Conservation (phyloP, 495 filamentous ascomycete genomes). For the Penicillium malachiteum region DNA sequence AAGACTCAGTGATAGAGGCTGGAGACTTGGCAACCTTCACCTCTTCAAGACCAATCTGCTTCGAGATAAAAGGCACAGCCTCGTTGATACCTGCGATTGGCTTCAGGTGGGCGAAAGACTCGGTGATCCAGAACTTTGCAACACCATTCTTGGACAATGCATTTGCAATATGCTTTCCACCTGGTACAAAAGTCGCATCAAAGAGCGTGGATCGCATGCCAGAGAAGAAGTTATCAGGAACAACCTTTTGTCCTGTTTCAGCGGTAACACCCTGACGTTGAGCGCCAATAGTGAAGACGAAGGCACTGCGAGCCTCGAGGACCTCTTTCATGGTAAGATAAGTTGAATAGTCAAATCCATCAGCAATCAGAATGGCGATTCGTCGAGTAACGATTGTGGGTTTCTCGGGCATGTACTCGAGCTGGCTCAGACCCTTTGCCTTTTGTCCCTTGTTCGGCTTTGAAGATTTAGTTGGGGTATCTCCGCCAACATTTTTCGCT, state of each 20-base stretch:
- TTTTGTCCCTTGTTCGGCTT: slow-evolving; percentile 65
- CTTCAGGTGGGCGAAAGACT: slow-evolving; percentile 81
- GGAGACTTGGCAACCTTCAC: slow-evolving; percentile 53
- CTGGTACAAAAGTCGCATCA: slow-evolving; percentile 78
- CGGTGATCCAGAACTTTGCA: slow-evolving; percentile 78
- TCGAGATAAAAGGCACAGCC: slow-evolving; percentile 61
- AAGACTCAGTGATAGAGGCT: slow-evolving; percentile 58
- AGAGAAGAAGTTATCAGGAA: slow-evolving; percentile 78
- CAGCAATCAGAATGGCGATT: slow-evolving; percentile 76
- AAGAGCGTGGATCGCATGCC: slow-evolving; percentile 84
- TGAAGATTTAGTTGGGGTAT: slow-evolving; percentile 50
- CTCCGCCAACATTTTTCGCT: slow-evolving; percentile 66
- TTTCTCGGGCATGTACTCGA: slow-evolving; percentile 59
- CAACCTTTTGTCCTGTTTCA: slow-evolving; percentile 50
- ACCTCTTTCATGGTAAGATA: slow-evolving; percentile 64
- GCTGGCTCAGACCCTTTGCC: slow-evolving; percentile 64
- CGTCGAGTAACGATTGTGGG: slow-evolving; percentile 71
- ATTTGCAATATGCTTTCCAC: slow-evolving; percentile 61
- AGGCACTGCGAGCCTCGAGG: slow-evolving; percentile 58
- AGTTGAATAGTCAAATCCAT: slow-evolving; percentile 70
- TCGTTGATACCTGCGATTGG: slow-evolving; percentile 73
- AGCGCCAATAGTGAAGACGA: slow-evolving; percentile 72
- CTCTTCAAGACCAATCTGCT: slow-evolving; percentile 48
- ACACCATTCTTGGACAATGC: slow-evolving; percentile 67
- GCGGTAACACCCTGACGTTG: slow-evolving; percentile 55